Base-by-base conservation (phyloP, 2,329 filamentous ascomycete species). In the Fusarium algeriense region DNA sequence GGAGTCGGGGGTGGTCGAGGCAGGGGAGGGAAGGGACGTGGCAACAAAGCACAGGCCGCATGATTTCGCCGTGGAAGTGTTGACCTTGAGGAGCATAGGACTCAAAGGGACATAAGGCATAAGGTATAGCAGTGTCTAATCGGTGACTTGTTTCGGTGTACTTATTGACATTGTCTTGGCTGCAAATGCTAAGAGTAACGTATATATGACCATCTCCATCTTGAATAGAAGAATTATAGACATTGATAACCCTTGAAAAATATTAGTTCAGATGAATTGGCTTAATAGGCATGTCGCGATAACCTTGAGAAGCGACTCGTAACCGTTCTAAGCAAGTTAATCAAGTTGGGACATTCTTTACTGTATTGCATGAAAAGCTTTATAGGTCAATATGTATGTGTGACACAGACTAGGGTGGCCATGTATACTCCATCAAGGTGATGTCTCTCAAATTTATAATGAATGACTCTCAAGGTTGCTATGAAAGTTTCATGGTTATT, bases 21-120 rank as follows among this genome's bases (percentile, higher is more conserved):
- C 35, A 75, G 62, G 68, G 71, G 74, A 45, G 61, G 54, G 17
- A 76, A 66, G 63, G 67, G 66, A 52, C 69, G 75, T 65, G 75
- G 75, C 35, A 67, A 64, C 23, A 70, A 74, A 45, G 13, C 69
- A 13, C 49, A 64, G 48, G 28, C 50, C 48, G 35, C 61, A 46
- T 58, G 69, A 71, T 49, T 37, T 26, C 19, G 37, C 9, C 43
- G 35, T 41, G 28, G n/a, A 12, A 52, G 50, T 40, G 38, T 69
- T 61, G 60, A 41, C 35, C 30, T 68, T 62, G 73, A 70, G 65
- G 59, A 64, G 40, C 45, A 71, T 73, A 73, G 65, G 46, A 73
- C 70, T 75, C 62, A 63, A 63, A 38, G 50, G 52, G 44, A 46
- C 35, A 38, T 58, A 45, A 38, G 20, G 41, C 44, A 50, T 48